A percentile compares a stretch with the other conserved stretches of the same genome.
Evolutionary conservation across 179 eudicot species (phyloP).

Genomic region (Amaranthus tricolor): DNA sequence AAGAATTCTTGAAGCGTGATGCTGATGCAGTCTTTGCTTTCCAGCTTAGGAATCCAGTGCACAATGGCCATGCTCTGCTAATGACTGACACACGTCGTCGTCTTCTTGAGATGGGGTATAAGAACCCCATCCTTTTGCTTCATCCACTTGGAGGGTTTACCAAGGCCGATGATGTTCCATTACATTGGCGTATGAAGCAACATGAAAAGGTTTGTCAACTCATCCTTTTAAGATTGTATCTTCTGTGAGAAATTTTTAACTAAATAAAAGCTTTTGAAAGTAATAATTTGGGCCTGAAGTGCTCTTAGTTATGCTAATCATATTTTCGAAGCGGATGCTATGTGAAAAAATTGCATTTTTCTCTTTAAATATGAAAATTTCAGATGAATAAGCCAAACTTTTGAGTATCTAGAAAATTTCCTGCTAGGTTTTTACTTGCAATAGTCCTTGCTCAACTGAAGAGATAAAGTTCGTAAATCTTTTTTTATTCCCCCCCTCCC

Average conservation of each 20-base stretch:
- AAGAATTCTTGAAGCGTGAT: constrained; percentile 74
- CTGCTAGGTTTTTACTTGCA: no score
- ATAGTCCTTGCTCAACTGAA: no score
- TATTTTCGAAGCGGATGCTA: not conserved
- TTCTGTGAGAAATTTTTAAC: not conserved
- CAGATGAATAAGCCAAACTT: no score
- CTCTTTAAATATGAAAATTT: not conserved
- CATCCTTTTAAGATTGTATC: not conserved
- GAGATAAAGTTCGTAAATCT: no score
- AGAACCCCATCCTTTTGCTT: constrained; percentile 83
- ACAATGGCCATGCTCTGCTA: constrained; percentile 91
- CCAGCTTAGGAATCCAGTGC: constrained; percentile 96
- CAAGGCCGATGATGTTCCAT: constrained; percentile 92
- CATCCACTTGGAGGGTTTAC: constrained; percentile 95
- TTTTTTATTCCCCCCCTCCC: no score
- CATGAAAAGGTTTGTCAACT: constrained; percentile 73
- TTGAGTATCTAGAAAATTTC: no score
- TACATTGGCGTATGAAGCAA: constrained; percentile 90
- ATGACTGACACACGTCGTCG: constrained; percentile 93
- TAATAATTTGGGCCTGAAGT: not conserved
- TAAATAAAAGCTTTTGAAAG: not conserved
- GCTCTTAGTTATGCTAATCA: not conserved
- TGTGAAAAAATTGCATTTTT: not conserved
- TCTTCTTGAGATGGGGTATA: constrained; percentile 94
- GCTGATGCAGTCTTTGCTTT: constrained; percentile 97